phyloP scores from a whole-genome alignment of 805 yeast genomes.

The Myxozyma neotropica region DNA sequence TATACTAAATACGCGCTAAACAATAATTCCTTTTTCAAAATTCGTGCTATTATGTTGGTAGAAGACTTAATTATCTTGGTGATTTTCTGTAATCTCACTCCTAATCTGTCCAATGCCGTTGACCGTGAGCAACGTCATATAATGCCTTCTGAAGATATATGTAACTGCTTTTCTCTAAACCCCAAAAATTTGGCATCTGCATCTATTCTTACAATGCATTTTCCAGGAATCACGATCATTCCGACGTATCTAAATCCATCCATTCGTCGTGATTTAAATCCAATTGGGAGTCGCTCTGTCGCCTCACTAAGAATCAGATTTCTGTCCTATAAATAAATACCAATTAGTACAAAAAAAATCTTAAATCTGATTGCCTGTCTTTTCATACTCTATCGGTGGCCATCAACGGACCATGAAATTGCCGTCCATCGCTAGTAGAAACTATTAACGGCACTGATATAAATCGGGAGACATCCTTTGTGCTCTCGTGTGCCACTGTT shows the following conservation, averaged over 20 bases:
- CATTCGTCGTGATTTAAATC: slow-evolving; percentile 13
- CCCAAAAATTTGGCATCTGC: background rate
- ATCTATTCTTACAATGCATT: slow-evolving; percentile 27
- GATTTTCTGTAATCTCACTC: no score
- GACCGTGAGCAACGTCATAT: background rate
- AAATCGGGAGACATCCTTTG: slow-evolving; percentile 39
- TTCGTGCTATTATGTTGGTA: no score
- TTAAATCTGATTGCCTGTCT: no score
- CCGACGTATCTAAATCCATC: slow-evolving; percentile 30
- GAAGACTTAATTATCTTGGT: no score
- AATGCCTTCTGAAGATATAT: background rate
- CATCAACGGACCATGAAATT: slow-evolving; percentile 29
- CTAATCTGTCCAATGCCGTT: no score
- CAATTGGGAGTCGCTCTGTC: slow-evolving; percentile 24
- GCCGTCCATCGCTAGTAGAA: slow-evolving; percentile 32
- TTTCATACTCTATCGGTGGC: slow-evolving; percentile 34
- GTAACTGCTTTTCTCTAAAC: background rate
- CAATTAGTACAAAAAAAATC: background rate
- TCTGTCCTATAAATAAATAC: slow-evolving; percentile 15
- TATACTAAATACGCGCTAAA: no score
- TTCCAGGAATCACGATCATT: slow-evolving; percentile 35
- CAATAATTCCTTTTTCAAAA: no score
- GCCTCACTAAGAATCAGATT: slow-evolving; percentile 33
- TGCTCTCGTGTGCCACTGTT: background rate
- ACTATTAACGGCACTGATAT: slow-evolving; percentile 21